Percentiles rank a stretch among this genome's conserved stretches.
Evolutionary conservation across 176 grass and related monocot species (phyloP).

Genomic region (Oryza meridionalis): DNA sequence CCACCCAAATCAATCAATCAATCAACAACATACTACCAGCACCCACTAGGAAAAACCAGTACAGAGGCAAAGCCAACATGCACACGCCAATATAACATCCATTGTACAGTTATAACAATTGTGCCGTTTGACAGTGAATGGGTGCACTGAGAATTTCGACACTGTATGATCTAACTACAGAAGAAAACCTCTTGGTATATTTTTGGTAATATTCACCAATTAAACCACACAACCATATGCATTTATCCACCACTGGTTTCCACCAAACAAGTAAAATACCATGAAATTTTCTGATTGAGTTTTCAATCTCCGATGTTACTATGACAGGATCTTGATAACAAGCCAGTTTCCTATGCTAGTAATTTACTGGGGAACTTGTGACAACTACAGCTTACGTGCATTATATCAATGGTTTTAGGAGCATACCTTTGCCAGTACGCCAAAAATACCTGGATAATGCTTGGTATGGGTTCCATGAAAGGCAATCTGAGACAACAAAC

Average conservation of each 20-base stretch:
- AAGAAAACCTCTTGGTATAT: constrained; percentile 5
- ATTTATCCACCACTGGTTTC: not conserved
- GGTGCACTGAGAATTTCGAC: not conserved
- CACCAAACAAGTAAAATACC: constrained; percentile 9
- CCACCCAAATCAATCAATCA: not conserved
- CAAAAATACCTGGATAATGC: constrained; percentile 67
- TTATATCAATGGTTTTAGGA: constrained; percentile 37
- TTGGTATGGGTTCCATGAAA: constrained; percentile 59
- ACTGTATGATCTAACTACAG: not conserved
- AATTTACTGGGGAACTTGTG: constrained; percentile 24
- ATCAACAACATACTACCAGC: not conserved
- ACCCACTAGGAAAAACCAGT: not conserved
- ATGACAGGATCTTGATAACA: constrained; percentile 22
- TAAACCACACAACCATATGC: not conserved
- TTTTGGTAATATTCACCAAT: constrained; percentile 12
- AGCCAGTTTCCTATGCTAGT: constrained; percentile 1
- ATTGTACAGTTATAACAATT: constrained; percentile 17
- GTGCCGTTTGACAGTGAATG: not conserved
- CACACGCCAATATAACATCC: not conserved
- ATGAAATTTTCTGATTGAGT: not conserved
- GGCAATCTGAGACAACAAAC: constrained; percentile 62
- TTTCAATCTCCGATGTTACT: not conserved
- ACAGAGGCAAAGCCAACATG: not conserved
- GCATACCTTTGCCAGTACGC: constrained; percentile 75
- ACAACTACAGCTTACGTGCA: constrained; percentile 33